Percentiles rank a stretch among this genome's conserved stretches.
Evolutionary conservation across 208 protist species (phyloP).

Genomic region (Borovskyia barvae): DNA sequence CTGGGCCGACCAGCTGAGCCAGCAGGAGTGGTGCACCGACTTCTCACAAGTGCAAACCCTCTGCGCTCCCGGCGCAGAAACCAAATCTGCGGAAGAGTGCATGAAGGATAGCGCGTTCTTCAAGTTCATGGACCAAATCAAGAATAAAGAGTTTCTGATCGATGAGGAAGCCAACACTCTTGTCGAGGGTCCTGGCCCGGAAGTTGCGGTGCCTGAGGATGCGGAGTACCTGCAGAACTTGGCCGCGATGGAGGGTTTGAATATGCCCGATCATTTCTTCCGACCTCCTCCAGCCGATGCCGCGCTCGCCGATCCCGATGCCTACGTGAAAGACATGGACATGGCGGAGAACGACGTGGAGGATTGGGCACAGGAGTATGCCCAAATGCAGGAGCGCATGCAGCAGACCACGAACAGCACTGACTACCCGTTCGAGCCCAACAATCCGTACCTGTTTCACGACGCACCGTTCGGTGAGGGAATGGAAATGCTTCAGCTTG

Average conservation of each 20-base stretch:
- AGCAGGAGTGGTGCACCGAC: slow-evolving; percentile 71
- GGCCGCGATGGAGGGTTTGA: slow-evolving; percentile 44
- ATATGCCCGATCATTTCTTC: slow-evolving; percentile 50
- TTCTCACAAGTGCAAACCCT: slow-evolving; percentile 71
- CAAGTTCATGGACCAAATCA: slow-evolving; percentile 79
- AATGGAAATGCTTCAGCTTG: slow-evolving; percentile 63
- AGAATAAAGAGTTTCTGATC: slow-evolving; percentile 70
- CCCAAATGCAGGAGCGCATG: slow-evolving; percentile 54
- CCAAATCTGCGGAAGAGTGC: slow-evolving; percentile 57
- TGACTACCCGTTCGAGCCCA: slow-evolving; percentile 88
- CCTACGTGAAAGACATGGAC: slow-evolving; percentile 21
- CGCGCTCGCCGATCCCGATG: slow-evolving; percentile 11
- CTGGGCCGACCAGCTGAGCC: slow-evolving; percentile 60
- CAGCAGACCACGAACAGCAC: slow-evolving; percentile 53
- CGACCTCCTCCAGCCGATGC: slow-evolving; percentile 14
- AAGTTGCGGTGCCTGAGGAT: slow-evolving; percentile 51
- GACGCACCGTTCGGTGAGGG: slow-evolving; percentile 77
- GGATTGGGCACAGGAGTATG: slow-evolving; percentile 80
- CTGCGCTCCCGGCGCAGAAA: slow-evolving; percentile 36
- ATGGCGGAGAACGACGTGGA: slow-evolving; percentile 48
- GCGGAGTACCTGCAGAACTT: slow-evolving; percentile 54
- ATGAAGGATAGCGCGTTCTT: slow-evolving; percentile 72
- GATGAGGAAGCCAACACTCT: slow-evolving; percentile 79
- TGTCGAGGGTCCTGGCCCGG: slow-evolving; percentile 65
- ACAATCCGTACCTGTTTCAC: slow-evolving; percentile 86